Evolutionary conservation across 768 basidiomycete species (phyloP).

Genomic region (Suillus discolor): DNA sequence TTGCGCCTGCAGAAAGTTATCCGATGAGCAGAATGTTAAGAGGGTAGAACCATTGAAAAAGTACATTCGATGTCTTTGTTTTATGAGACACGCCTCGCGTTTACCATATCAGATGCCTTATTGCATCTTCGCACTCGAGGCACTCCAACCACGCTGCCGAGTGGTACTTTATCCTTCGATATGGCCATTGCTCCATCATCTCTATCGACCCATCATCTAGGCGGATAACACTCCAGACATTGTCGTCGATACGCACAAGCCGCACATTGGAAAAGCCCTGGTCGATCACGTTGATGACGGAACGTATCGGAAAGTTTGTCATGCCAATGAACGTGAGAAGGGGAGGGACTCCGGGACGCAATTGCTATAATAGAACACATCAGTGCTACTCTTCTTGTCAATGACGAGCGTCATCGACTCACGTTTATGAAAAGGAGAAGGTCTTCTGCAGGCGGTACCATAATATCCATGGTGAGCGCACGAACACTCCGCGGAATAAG

Average conservation of each 20-base stretch:
- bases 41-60: neutral
- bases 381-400: constrained; percentile 1
- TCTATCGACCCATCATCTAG: constrained; percentile 37
- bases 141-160: constrained; percentile 66
- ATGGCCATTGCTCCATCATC: constrained; percentile 59
- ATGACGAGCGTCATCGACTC: constrained; percentile 13
- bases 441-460: constrained; percentile 41
- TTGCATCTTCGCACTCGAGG: constrained; percentile 61
- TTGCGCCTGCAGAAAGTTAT: neutral
- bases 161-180: constrained; percentile 51
- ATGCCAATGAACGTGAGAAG: constrained; percentile 56
- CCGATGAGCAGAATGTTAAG: neutral
- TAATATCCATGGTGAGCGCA: constrained; percentile 47
- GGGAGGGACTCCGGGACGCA: constrained; percentile 58
- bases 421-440: constrained; percentile 45
- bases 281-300: constrained; percentile 48
- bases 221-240: constrained; percentile 54
- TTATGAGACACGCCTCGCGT: neutral
- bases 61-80: neutral
- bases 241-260: constrained; percentile 54
- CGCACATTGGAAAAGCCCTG: constrained; percentile 65
- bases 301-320: constrained; percentile 47
- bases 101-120: constrained; percentile 21
- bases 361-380: constrained; percentile 44
- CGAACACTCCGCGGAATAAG: constrained; percentile 58